Evolutionary conservation across 768 basidiomycete species (phyloP).

Genomic region (Boletus patriciae): DNA sequence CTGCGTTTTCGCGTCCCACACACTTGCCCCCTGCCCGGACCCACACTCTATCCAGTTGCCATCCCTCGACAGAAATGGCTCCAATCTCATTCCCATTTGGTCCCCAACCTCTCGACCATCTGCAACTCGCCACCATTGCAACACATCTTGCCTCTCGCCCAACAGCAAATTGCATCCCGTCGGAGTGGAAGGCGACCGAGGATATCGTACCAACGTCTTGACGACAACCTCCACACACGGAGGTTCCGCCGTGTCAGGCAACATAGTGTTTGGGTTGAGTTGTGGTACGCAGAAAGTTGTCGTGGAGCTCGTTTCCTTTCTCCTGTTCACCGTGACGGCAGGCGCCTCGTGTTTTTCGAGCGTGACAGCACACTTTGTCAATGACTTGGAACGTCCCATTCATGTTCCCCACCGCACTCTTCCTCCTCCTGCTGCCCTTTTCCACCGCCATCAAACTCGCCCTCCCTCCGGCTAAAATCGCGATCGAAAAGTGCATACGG

Average conservation of each 20-base stretch:
- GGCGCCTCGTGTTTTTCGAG: background rate
- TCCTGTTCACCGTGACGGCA: background rate
- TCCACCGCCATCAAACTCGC: constrained; percentile 80
- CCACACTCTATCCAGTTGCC: background rate
- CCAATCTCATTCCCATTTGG: background rate
- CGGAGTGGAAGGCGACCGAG: background rate
- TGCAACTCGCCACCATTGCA: background rate
- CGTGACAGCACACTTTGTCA: no score
- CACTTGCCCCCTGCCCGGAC: background rate
- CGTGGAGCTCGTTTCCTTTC: background rate
- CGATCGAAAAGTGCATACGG: constrained; percentile 89
- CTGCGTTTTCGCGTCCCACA: background rate
- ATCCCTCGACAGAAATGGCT: background rate
- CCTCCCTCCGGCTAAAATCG: constrained; percentile 62
- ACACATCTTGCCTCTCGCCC: background rate
- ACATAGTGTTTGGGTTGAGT: background rate
- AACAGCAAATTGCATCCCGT: background rate
- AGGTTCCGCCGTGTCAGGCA: background rate
- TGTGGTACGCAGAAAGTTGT: background rate
- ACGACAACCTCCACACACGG: background rate
- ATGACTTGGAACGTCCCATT: no score
- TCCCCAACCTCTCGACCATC: background rate
- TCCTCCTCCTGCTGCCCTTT: constrained; percentile 16
- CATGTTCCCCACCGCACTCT: background rate
- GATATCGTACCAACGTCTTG: no score